Evolutionary conservation across 805 yeast species (phyloP).

Genomic region (Cyberlindnera xylosilytica): DNA sequence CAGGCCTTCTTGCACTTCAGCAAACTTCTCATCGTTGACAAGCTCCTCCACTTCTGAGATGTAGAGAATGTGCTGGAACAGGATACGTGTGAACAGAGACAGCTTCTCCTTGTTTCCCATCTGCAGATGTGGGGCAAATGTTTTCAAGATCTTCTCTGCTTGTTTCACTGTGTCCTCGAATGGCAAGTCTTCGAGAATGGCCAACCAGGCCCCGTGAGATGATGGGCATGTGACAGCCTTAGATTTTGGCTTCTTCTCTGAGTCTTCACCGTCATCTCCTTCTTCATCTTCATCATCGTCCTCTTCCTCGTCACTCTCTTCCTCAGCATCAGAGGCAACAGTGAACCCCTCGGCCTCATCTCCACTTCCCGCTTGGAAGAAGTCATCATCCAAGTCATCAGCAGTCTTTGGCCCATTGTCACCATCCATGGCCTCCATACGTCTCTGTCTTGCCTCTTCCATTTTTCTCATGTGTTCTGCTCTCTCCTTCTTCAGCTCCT

Average conservation of each 20-base stretch:
- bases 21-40: slow-evolving; percentile 34
- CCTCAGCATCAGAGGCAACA: slow-evolving; percentile 32
- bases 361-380: slow-evolving; percentile 46
- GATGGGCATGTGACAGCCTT: slow-evolving; percentile 43
- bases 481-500: slow-evolving; percentile 61
- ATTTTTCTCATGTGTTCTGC: slow-evolving; percentile 56
- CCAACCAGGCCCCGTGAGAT: slow-evolving; percentile 40
- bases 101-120: slow-evolving; percentile 78
- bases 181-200: slow-evolving; percentile 32
- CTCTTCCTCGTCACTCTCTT: slow-evolving; percentile 22
- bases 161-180: slow-evolving; percentile 42
- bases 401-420: slow-evolving; percentile 45
- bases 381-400: slow-evolving; percentile 66
- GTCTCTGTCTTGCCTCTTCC: slow-evolving; percentile 63
- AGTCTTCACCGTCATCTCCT: slow-evolving; percentile 12
- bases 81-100: slow-evolving; percentile 57
- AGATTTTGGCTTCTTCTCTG: slow-evolving; percentile 12
- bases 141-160: slow-evolving; percentile 53
- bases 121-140: slow-evolving; percentile 73
- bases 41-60: slow-evolving; percentile 38
- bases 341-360: slow-evolving; percentile 43
- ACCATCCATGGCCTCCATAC: slow-evolving; percentile 70
- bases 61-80: slow-evolving; percentile 59
- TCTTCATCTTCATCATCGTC: slow-evolving; percentile 31
- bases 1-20: slow-evolving; percentile 39